These are phyloP conservation scores for Spiromastix sp. DNA, from an alignment of 2,329 filamentous ascomycete species.

Conservation along the genomic window DNA sequence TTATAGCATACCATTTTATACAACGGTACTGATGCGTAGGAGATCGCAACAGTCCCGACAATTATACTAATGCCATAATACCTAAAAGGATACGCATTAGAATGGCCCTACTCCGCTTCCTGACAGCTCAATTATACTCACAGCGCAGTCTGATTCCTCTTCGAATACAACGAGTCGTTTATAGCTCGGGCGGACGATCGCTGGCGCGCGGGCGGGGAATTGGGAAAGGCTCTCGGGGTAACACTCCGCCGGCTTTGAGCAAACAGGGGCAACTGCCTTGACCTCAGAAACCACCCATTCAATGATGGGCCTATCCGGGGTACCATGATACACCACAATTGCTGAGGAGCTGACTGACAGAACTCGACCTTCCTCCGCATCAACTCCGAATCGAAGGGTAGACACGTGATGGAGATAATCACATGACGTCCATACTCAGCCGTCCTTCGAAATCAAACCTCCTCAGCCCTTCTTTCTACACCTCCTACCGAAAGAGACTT, in stretches of 20 bases:
- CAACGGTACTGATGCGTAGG: conserved; percentile 56
- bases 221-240: conserved; percentile 24
- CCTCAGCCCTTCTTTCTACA: no score
- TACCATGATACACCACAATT: conserved; percentile 17
- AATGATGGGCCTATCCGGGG: conserved; percentile 17
- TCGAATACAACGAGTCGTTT: conserved; percentile 24
- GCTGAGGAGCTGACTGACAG: neutral
- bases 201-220: conserved; percentile 18
- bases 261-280: conserved; percentile 9
- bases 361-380: no score
- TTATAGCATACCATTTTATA: conserved; percentile 50
- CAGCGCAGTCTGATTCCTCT: conserved; percentile 48
- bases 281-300: conserved; percentile 14
- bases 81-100: conserved; percentile 30
- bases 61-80: conserved; percentile 55
- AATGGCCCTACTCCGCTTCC: neutral
- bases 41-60: conserved; percentile 51
- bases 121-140: conserved; percentile 20
- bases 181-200: conserved; percentile 21
- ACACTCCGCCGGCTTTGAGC: conserved; percentile 13
- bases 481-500: no score
- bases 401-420: neutral
- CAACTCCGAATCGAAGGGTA: neutral
- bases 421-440: no score
- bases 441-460: no score